These are phyloP conservation scores for Boletus patriciae DNA, from an alignment of 768 basidiomycete species.

Conservation along the genomic window DNA sequence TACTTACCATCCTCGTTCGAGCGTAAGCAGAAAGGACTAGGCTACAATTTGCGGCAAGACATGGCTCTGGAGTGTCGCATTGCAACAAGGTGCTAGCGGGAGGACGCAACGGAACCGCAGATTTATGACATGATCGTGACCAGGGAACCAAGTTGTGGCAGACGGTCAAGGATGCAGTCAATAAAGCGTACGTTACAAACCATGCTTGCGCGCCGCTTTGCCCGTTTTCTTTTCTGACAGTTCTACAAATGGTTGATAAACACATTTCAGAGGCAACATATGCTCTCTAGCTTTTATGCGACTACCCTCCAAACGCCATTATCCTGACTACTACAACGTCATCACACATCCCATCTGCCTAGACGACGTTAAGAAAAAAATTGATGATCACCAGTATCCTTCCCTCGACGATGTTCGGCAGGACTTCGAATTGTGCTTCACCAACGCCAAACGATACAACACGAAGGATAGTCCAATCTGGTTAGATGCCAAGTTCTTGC, in stretches of 20 bases:
- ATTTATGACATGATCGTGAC: too few relatives aligned
- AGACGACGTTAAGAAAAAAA: constrained; percentile 82
- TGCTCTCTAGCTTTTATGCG: constrained; percentile 67
- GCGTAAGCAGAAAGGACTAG: constrained; percentile 20
- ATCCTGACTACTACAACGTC: constrained; percentile 83
- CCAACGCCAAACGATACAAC: constrained; percentile 82
- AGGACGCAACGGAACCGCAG: constrained; percentile 25
- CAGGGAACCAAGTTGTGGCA: constrained; percentile 74
- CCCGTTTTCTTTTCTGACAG: constrained; percentile 45
- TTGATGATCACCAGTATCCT: constrained; percentile 59
- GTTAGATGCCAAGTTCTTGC: constrained; percentile 76
- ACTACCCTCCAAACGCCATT: constrained; percentile 67
- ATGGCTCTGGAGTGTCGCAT: constrained; percentile 23
- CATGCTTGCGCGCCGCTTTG: constrained; percentile 38
- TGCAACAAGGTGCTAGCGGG: constrained; percentile 27
- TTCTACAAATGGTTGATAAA: constrained; percentile 31
- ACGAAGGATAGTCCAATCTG: constrained; percentile 76
- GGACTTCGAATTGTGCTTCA: constrained; percentile 77
- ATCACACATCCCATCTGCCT: constrained; percentile 84
- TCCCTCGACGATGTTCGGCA: constrained; percentile 65
- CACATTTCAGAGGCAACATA: constrained; percentile 55
- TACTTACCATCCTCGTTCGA: constrained; percentile 25
- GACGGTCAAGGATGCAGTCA: constrained; percentile 76
- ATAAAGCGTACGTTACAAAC: constrained; percentile 79
- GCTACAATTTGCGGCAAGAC: constrained; percentile 31